phyloP scores from a whole-genome alignment of 495 filamentous ascomycete genomes.

The Acidomyces sp. region DNA sequence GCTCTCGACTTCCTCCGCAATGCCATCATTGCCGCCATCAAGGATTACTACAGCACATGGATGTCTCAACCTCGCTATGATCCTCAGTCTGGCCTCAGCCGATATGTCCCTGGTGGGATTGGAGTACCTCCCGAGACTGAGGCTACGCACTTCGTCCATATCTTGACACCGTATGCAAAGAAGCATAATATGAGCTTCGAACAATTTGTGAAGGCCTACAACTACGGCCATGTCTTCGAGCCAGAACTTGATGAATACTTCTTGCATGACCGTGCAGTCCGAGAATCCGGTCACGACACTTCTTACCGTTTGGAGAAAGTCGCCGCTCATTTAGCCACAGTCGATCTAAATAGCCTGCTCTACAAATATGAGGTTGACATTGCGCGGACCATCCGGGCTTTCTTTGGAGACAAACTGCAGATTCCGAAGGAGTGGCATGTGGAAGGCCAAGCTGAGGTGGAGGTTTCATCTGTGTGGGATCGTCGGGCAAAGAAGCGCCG shows the following conservation, averaged over 20 bases:
- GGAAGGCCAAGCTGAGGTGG: conserved; percentile 41
- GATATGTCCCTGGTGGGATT: conserved; percentile 78
- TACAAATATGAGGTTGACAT: conserved; percentile 97
- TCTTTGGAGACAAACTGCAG: conserved; percentile 64
- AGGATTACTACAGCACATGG: conserved; percentile 93
- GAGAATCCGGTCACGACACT: conserved; percentile 96
- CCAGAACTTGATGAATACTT: conserved; percentile 90
- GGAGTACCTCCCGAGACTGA: conserved; percentile 94
- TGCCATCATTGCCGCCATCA: conserved; percentile 80
- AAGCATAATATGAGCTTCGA: conserved; percentile 70
- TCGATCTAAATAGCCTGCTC: conserved; percentile 83
- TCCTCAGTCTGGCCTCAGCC: conserved; percentile 64
- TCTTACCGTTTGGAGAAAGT: conserved; percentile 81
- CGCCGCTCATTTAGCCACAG: conserved; percentile 78
- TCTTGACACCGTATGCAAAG: conserved; percentile 71
- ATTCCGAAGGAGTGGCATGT: conserved; percentile 71
- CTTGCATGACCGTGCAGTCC: conserved; percentile 83
- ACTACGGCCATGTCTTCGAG: conserved; percentile 59
- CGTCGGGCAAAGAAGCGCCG: conserved; percentile 69
- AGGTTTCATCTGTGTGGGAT: conserved; percentile 79
- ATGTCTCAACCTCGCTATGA: conserved; percentile 68
- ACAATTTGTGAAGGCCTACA: conserved; percentile 79
- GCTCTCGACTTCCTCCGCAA: conserved; percentile 63
- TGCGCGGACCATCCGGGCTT: conserved; percentile 60
- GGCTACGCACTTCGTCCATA: conserved; percentile 71